phyloP scores from a whole-genome alignment of 1,284 basidiomycete genomes.

The Dichomitus squalens region DNA sequence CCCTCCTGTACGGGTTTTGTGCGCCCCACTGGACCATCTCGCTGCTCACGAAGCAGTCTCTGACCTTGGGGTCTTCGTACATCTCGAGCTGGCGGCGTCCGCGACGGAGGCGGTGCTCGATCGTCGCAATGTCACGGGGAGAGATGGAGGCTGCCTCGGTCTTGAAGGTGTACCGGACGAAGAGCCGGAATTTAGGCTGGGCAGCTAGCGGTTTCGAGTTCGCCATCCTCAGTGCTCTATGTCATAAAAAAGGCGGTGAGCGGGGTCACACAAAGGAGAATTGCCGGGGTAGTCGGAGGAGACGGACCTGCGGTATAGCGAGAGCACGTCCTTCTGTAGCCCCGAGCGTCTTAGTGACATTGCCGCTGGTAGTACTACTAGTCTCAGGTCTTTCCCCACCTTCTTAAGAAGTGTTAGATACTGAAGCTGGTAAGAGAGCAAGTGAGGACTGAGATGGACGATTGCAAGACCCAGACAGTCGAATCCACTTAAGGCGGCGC shows the following conservation, averaged over 20 bases:
- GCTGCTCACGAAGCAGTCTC: constrained; percentile 69
- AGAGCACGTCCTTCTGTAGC: constrained; percentile 69
- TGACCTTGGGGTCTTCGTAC: constrained; percentile 66
- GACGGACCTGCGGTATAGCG: constrained; percentile 68
- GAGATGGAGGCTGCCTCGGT: constrained; percentile 60
- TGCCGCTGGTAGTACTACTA: too few relatives aligned
- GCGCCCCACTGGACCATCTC: constrained; percentile 67
- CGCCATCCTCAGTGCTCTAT: constrained; percentile 74
- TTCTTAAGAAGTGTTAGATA: too few relatives aligned
- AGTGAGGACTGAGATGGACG: too few relatives aligned
- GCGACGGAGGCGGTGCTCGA: constrained; percentile 73
- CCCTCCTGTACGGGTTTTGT: constrained; percentile 20
- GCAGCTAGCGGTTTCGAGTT: constrained; percentile 60
- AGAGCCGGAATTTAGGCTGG: constrained; percentile 65
- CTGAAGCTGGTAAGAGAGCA: too few relatives aligned
- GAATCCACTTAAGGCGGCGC: too few relatives aligned
- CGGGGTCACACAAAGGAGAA: background rate
- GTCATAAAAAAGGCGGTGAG: background rate
- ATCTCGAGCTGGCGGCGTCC: constrained; percentile 66
- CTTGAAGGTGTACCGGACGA: constrained; percentile 69
- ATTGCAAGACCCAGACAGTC: too few relatives aligned
- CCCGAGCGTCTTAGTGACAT: constrained; percentile 49
- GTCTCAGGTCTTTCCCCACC: too few relatives aligned
- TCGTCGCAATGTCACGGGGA: constrained; percentile 61
- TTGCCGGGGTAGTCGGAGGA: background rate